Evolutionary conservation across 2,329 filamentous ascomycete species (phyloP), one percentile per base, ranked within the genome.

Genomic region (Aspergillus udagawae): DNA sequence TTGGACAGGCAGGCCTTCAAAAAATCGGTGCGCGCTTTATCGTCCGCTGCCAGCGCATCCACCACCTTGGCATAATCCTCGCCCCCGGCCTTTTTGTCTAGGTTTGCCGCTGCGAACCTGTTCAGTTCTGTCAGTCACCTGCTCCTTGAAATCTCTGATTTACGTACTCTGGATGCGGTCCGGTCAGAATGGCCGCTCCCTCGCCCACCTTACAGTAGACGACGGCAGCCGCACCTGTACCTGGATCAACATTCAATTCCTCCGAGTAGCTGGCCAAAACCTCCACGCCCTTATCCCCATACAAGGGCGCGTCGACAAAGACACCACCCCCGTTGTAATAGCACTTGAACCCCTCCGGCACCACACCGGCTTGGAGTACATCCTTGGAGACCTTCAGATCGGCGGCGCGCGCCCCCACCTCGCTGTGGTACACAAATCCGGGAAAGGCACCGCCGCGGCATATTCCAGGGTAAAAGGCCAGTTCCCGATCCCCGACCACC

Each of bases 291-390:
- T 81, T 77, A 29, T 83, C 81, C 55, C 79, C 77, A 55, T 85
- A 79, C 48, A 82, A 83, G 3, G 82, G 80, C 1, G 89, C 88
- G 74, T 94, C 88, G 1, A 96, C 90, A 76, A 97, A 99, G 1
- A 96, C 86, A 3, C 94, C 92, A 0, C 94, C 94, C 0, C 94
- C 94, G 65, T 99, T 99, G 73, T 93, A 97, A 70, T 99, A 99
- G 14, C 86, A 87, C 53, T 82, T 79, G 58, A 96, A 90, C 1
- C 80, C 78, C 1, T 85, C 81, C 0, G 87, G 83, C 1, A 88
- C 71, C 3, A 77, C 75, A 0, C 79, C 81, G 45, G 70, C 72
- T 0, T 76, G 73, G 58, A 95, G 84, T 0, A 80, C 78, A 2
- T 79, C 80, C 61, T 84, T 85, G 12, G 83, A 78, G 12, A 94